These are phyloP conservation scores for Podospora pseudocomata DNA, from an alignment of 495 filamentous ascomycete genomes.

Conservation along the genomic window DNA sequence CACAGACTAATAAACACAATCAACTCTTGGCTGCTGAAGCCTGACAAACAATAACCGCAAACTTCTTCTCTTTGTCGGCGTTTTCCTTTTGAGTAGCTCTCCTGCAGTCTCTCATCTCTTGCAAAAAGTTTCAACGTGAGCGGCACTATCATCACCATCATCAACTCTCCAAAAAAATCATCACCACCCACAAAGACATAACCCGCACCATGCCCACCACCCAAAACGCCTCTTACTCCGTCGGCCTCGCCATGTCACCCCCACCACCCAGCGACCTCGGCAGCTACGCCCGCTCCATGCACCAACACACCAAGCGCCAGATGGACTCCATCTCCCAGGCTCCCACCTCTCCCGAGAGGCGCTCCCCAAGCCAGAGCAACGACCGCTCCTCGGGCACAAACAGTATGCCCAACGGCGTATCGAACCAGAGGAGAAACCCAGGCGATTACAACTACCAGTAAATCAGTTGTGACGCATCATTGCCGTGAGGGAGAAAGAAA, in stretches of 20 bases:
- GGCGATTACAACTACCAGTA: slow-evolving; percentile 23
- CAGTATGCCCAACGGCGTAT: slow-evolving; percentile 34
- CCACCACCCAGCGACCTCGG: slow-evolving; percentile 43
- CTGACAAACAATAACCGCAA: not conserved
- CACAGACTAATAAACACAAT: slow-evolving; percentile 3
- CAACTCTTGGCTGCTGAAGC: not conserved
- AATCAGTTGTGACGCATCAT: slow-evolving; percentile 3
- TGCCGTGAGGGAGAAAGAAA: not conserved
- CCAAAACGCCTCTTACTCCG: slow-evolving; percentile 26
- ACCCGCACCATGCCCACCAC: slow-evolving; percentile 33
- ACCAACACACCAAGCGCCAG: slow-evolving; percentile 50
- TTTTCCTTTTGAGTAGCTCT: slow-evolving; percentile 3
- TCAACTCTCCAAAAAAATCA: slow-evolving; percentile 4
- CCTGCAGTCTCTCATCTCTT: not conserved
- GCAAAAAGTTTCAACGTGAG: not conserved
- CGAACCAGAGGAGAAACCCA: slow-evolving; percentile 12
- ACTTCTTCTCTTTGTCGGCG: not conserved
- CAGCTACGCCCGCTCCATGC: slow-evolving; percentile 47
- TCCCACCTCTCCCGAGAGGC: not conserved
- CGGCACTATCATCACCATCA: not conserved
- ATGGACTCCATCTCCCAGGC: slow-evolving; percentile 44
- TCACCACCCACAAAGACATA: not conserved
- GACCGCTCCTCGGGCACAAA: slow-evolving; percentile 20
- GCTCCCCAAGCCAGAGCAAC: slow-evolving; percentile 14
- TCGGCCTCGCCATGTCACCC: slow-evolving; percentile 32